phyloP scores from a whole-genome alignment of 106 monocot species.

The Iris macrosiphon region DNA sequence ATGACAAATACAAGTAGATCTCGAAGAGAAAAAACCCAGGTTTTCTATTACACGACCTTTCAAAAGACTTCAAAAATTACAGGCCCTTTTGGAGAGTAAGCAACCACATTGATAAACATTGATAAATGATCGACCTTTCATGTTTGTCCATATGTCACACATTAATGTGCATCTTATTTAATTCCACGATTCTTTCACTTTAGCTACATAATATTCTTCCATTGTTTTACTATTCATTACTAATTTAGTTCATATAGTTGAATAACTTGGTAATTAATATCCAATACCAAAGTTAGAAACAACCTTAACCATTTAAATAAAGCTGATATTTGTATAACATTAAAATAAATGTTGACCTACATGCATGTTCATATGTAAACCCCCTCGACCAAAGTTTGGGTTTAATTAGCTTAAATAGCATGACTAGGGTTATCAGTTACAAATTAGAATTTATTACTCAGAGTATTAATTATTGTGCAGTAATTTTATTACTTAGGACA shows the following conservation, averaged over 20 bases:
- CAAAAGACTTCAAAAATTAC: neutral
- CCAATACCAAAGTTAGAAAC: neutral
- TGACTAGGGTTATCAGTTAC: too few relatives aligned
- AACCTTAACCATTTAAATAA: neutral
- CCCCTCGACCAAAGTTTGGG: too few relatives aligned
- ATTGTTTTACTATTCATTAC: neutral
- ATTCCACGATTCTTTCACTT: neutral
- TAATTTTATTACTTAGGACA: too few relatives aligned
- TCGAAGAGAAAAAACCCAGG: neutral
- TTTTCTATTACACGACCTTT: neutral
- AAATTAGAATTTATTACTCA: too few relatives aligned
- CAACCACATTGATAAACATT: too few relatives aligned
- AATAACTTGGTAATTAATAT: neutral
- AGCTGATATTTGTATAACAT: neutral
- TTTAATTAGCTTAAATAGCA: too few relatives aligned
- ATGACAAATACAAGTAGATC: neutral
- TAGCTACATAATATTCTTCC: neutral
- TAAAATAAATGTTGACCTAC: neutral
- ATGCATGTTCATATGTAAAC: too few relatives aligned
- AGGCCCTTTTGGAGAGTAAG: neutral
- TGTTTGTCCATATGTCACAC: neutral
- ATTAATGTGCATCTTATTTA: neutral
- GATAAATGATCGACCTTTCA: neutral
- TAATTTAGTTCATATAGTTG: neutral
- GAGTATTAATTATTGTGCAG: too few relatives aligned